These are phyloP conservation scores for Ophiocordyceps australis DNA, from an alignment of 2,329 filamentous ascomycete species.

Conservation along the genomic window DNA sequence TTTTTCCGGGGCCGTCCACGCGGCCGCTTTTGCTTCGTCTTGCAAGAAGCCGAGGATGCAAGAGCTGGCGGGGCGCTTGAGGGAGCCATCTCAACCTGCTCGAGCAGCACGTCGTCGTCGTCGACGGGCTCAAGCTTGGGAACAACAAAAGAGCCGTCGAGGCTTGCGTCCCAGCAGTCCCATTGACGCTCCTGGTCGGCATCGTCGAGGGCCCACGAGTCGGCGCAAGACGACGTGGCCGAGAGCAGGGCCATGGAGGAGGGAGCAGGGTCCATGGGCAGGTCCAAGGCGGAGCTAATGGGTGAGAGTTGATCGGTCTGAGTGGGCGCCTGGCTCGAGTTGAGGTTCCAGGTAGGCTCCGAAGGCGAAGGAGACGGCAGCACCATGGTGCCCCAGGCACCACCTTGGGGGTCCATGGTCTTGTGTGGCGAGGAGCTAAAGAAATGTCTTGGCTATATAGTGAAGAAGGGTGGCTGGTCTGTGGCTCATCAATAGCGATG, in stretches of 20 bases:
- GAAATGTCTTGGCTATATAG: slow-evolving; percentile 21
- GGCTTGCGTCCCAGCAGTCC: slow-evolving; percentile 30
- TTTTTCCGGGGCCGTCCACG: slow-evolving; percentile 73
- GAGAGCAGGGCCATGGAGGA: slow-evolving; percentile 25
- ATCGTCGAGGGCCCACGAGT: slow-evolving; percentile 24
- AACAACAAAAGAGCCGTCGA: slow-evolving; percentile 24
- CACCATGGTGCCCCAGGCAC: slow-evolving; percentile 8
- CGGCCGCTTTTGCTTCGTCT: slow-evolving; percentile 39
- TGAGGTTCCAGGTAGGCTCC: slow-evolving; percentile 11
- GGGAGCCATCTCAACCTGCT: no score
- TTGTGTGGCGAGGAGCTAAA: slow-evolving; percentile 25
- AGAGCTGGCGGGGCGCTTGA: no score
- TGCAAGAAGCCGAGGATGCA: slow-evolving; percentile 7
- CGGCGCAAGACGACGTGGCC: slow-evolving; percentile 24
- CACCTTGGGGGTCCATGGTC: slow-evolving; percentile 25
- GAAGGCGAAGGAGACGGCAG: slow-evolving; percentile 14
- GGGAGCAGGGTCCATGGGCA: slow-evolving; percentile 17
- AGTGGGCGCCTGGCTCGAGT: slow-evolving; percentile 9
- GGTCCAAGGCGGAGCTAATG: slow-evolving; percentile 30
- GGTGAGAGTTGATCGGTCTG: slow-evolving; percentile 32
- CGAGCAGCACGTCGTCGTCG: slow-evolving; percentile 34
- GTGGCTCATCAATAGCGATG: slow-evolving; percentile 25
- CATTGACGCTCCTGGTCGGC: slow-evolving; percentile 22
- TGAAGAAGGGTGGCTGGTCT: slow-evolving; percentile 25
- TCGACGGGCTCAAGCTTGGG: slow-evolving; percentile 40